Evolutionary conservation across 345 rosid genomes (phyloP), one percentile per base, ranked within the genome.

Genomic region (Salix exigua): DNA sequence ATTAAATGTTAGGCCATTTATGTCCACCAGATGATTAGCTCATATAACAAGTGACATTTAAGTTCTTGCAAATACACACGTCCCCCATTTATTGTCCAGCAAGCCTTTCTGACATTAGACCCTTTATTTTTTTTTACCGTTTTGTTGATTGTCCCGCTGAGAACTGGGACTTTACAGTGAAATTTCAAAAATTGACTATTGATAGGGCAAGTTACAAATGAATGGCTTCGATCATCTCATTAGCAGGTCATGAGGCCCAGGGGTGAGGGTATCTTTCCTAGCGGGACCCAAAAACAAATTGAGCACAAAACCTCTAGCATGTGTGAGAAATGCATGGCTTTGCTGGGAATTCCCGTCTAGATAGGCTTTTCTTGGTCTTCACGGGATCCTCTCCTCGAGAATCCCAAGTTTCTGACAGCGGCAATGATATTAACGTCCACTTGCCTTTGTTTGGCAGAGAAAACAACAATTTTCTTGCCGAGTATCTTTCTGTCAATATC

Each of bases 401-500:
- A 64, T 72, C 80, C 66, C 74, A 50, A 51, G 55, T 63, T 42
- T 62, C 51, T 69, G 77, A 42, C 65, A 70, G 61, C 60, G 16
- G 64, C 79, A 72, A 75, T 77, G 70, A 73, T 61, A 30, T 28
- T 66, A 44, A 66, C 70, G 73, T 74, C 82, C 80, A 83, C 83
- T 82, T 78, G 84, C 86, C 73, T 75, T 66, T 72, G 28, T 79
- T 67, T 74, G 7, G 73, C 75, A 62, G 67, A 67, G 73, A 63
- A 76, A 63, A 81, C 44, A 73, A 35, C 64, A 71, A 79, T 53
- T 51, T 64, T 77, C 82, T 74, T 76, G 68, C 75, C 73, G n/a
- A 70, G 78, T 74, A 69, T 58, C 53, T 78, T 71, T 70, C 81
- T 78, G 88, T 87, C 86, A 76, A 74, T 61, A 63, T 74, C 72